Percentiles rank a stretch among this genome's conserved stretches.
phyloP scores from a whole-genome alignment of 2,329 filamentous ascomycete genomes.

The Diaporthe sp. region DNA sequence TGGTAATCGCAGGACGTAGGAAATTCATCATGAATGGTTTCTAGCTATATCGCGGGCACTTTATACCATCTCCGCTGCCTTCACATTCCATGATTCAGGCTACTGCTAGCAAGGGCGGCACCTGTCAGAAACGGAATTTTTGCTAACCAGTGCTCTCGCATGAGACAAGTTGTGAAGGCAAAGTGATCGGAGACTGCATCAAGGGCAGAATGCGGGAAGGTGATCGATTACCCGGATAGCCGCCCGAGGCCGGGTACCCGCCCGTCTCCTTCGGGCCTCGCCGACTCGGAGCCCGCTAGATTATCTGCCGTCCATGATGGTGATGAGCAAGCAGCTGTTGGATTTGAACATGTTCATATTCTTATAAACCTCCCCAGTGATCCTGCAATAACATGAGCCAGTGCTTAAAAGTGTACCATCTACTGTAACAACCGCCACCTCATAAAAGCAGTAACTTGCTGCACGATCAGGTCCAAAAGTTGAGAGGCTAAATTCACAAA shows the following conservation, averaged over 20 bases:
- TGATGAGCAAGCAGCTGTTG: too few species aligned
- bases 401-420: not conserved
- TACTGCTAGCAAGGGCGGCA: too few species aligned
- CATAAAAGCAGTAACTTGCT: too few species aligned
- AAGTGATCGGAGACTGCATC: not conserved
- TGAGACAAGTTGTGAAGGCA: too few species aligned
- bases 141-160: too few species aligned
- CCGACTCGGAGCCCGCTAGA: not conserved
- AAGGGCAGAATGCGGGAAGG: not conserved
- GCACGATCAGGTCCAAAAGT: not conserved
- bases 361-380: not conserved
- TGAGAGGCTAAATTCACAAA: too few species aligned
- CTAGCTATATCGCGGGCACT: not conserved
- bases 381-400: accelerated
- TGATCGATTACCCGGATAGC: constrained; percentile 13
- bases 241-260: not conserved
- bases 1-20: not conserved
- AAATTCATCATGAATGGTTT: not conserved
- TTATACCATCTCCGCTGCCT: not conserved
- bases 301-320: not conserved
- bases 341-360: not conserved
- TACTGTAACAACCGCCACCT: not conserved
- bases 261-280: not conserved
- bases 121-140: too few species aligned
- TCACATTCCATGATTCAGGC: too few species aligned